phyloP scores from a whole-genome alignment of 73 alveolate genomes.

The Blepharisma stoltei region DNA sequence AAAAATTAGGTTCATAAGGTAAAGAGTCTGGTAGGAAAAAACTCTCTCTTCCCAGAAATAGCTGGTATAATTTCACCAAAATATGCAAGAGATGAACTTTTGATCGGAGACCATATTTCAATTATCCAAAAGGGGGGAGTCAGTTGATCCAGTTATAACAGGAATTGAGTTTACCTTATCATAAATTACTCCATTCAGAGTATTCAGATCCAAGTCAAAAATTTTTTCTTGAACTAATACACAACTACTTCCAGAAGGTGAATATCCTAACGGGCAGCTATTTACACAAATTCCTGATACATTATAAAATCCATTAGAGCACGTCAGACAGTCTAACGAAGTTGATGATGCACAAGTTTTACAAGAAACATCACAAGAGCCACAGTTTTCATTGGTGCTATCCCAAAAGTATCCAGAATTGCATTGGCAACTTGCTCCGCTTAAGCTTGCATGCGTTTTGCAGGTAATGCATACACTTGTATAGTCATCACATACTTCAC shows the following conservation, averaged over 20 bases:
- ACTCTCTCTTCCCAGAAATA: too few relatives aligned
- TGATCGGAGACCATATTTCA: too few relatives aligned
- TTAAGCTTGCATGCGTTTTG: not conserved
- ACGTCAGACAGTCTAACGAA: not conserved
- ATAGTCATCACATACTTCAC: not conserved
- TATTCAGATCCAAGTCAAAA: not conserved
- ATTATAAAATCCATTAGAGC: not conserved
- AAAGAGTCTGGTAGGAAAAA: too few relatives aligned
- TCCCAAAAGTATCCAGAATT: not conserved
- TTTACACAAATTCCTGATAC: not conserved
- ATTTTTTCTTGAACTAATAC: not conserved
- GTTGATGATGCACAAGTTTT: not conserved
- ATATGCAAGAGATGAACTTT: too few relatives aligned
- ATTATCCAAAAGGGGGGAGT: too few relatives aligned
- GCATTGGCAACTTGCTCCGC: not conserved
- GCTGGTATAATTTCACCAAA: too few relatives aligned
- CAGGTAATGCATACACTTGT: not conserved
- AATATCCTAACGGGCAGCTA: conserved; percentile 12
- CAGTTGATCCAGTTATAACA: conserved; percentile 17
- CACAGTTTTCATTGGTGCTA: not conserved
- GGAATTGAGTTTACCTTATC: conserved; percentile 5
- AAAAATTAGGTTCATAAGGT: too few relatives aligned
- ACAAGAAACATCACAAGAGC: not conserved
- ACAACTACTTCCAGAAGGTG: not conserved
- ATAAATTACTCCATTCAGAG: not conserved